Base-by-base conservation (phyloP, 2,329 filamentous ascomycete genomes). In the Pyrenochaeta sp. region DNA sequence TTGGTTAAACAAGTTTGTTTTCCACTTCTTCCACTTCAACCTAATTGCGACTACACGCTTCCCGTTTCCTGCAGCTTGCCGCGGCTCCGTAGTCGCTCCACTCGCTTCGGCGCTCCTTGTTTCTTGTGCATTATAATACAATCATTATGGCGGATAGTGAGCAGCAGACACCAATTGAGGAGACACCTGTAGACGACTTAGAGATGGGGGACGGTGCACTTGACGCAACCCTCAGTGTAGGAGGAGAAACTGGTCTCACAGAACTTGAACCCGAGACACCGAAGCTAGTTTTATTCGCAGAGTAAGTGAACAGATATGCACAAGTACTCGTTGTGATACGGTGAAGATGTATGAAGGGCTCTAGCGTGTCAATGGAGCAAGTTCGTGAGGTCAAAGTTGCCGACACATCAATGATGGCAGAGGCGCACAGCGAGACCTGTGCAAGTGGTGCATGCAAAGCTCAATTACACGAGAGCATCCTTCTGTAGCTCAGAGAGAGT, bases 141-240 rank as follows among this genome's bases (percentile, higher is more conserved):
- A 7, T 56, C 40, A 32, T 49, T 30, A 68, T 75, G 73, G 72
- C 68, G 52, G 71, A 74, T 43, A 43, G 56, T 9, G 69, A 71
- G 46, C 60, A 69, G 31, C 58, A 64, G 17, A 72, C 64, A 18
- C 68, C 71, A 1, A 33, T 71, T 7, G 72, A 73, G 57, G 64
- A 58, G 46, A 68, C 64, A 2, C 63, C 66, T 1, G 61, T 73
- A 9, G 75, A 73, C 3, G 82, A 85, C 58, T 72, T 84, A 27
- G 82, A 84, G 45, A 81, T 85, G 81, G 76, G 64, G 12, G 78
- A 77, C 20, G 67, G 64, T 9, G 60, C 57, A 14, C 66, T 56
- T 15, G 61, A 51, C 9, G 51, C 52, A 20, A 48, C 17, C 21
- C 51, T 50, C 33, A 60, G 23, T 35, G 60, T 45, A 7, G 67